Base-by-base conservation (phyloP, 345 rosid genomes). In the Gossypium sturtianum region DNA sequence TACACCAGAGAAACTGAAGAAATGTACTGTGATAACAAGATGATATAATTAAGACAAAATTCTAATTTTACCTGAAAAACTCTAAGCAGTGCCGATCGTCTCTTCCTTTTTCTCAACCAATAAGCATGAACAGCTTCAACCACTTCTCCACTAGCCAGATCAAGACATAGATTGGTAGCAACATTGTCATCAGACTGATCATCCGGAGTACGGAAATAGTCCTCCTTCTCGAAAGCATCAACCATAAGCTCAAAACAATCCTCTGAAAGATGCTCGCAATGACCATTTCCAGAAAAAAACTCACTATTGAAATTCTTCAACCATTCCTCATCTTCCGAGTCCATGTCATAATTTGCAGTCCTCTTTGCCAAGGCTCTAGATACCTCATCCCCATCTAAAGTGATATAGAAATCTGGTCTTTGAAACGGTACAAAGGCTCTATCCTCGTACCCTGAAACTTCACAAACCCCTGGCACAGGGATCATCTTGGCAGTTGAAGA, bases 301-400 rank as follows among this genome's bases (percentile, higher is more conserved):
- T 75, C 87, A 43, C 4, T 22, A 75, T 91, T 95, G 70, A 85
- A 84, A 43, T 81, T 86, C 70, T 77, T 79, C 15, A 95, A 83
- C 99, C 99, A 95, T 72, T 82, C 89, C 78, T 90, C 97, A 84
- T 95, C 99, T 82, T 91, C 98, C 53, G 88, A 88, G 78, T 95
- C 98, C 94, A 93, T 85, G 81, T 95, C 99, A 78, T 95, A 93
- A 71, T 72, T 85, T 45, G 94, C 91, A 17, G 78, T 74, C 75
- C 78, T 88, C 78, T 78, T 87, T 9, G 86, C 84, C 86, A 95
- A 60, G 73, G 91, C 93, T 83, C 99, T 93, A 38, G 93, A 85
- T 48, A 91, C 82, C 85, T 95, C 98, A 82, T 91, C 91, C 47
- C 73, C 85, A 56, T 67, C 79, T 25, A 84, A 69, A 59, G 86